Percentiles rank a stretch among this genome's conserved stretches.
These are phyloP conservation scores for Scheffersomyces ergatensis DNA, from an alignment of 805 yeast genomes.

Conservation along the genomic window DNA sequence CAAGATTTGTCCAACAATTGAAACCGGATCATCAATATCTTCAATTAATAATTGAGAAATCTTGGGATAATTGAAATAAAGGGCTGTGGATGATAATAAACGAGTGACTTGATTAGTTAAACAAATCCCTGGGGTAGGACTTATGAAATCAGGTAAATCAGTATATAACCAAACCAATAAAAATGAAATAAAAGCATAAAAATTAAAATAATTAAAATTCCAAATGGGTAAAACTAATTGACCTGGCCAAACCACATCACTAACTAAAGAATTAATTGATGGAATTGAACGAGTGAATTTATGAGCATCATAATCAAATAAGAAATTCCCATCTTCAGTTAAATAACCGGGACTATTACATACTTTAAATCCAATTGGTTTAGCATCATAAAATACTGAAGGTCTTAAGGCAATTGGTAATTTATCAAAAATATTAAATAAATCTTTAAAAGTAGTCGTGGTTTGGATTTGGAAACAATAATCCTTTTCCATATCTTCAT, in stretches of 20 bases:
- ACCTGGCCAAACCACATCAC: conserved; percentile 79
- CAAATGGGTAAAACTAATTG: conserved; percentile 80
- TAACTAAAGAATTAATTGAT: conserved; percentile 47
- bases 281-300: conserved; percentile 43
- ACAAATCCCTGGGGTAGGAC: conserved; percentile 92
- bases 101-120: conserved; percentile 57
- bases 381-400: conserved; percentile 61
- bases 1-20: conserved; percentile 52
- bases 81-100: conserved; percentile 17
- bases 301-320: conserved; percentile 63
- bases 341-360: conserved; percentile 73
- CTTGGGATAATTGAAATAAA: conserved; percentile 33
- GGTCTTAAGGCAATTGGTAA: conserved; percentile 82
- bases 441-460: conserved; percentile 55
- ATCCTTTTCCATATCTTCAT: conserved; percentile 81
- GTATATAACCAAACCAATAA: conserved; percentile 81
- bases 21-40: conserved; percentile 44
- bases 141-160: conserved; percentile 83
- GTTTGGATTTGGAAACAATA: conserved; percentile 78
- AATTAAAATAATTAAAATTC: conserved; percentile 47
- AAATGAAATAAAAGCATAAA: conserved; percentile 34
- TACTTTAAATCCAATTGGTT: conserved; percentile 64
- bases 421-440: conserved; percentile 58
- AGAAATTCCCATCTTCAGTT: conserved; percentile 77
- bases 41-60: conserved; percentile 47